A percentile compares a stretch with the other conserved stretches of the same genome.
Evolutionary conservation across 306 rosid species (phyloP).

Genomic region (Vigna angularis): DNA sequence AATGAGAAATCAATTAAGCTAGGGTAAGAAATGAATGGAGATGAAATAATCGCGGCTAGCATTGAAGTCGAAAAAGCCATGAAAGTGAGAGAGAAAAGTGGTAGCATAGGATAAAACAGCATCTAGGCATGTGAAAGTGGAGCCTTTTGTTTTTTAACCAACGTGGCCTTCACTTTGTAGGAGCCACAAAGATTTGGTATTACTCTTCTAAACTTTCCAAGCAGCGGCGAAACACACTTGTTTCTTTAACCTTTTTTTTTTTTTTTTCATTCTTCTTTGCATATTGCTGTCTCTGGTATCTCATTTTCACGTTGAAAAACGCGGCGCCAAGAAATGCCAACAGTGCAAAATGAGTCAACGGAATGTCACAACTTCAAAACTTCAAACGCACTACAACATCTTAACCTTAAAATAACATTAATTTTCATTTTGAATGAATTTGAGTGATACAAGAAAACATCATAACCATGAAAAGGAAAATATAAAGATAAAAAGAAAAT

Average conservation of each 20-base stretch:
- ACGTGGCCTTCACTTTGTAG: slow-evolving; percentile 39
- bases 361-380: slow-evolving; percentile 9
- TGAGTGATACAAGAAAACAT: no score
- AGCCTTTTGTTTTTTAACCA: slow-evolving; percentile 33
- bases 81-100: slow-evolving; percentile 45
- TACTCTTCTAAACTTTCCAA: background rate
- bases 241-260: no score
- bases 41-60: slow-evolving; percentile 46
- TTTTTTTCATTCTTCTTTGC: background rate
- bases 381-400: background rate
- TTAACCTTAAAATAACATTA: no score
- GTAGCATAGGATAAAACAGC: slow-evolving; percentile 51
- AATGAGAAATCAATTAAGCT: no score
- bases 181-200: slow-evolving; percentile 30
- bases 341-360: background rate
- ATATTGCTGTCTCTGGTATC: background rate
- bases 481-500: no score
- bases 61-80: slow-evolving; percentile 44
- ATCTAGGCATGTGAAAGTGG: slow-evolving; percentile 62
- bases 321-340: slow-evolving; percentile 49
- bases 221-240: slow-evolving; percentile 40
- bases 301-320: slow-evolving; percentile 12
- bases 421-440: no score
- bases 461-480: no score
- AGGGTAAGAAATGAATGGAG: background rate